Evolutionary conservation across 495 filamentous ascomycete species (phyloP), one percentile per base, ranked within the genome.

Genomic region (Tetracladium setigerum): DNA sequence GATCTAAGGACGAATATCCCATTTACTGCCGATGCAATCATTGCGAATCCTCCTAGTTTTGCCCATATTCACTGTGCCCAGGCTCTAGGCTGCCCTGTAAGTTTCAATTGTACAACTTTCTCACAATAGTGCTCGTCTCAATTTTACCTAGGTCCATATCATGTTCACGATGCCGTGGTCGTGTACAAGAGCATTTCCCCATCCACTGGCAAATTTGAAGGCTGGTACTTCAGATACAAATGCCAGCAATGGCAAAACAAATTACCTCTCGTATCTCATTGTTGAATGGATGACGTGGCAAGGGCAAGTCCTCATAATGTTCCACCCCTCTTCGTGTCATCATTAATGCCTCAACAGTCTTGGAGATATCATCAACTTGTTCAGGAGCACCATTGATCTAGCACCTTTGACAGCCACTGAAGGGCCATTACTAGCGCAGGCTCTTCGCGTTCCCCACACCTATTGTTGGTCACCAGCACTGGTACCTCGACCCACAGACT

Each of bases 31-130:
- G 76, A 84, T 53, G 77, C 70, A 12, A 82, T 84, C 38, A 81
- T 84, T 54, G 78, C 81, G 1, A 83, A 82, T 59, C 80, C 81
- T 2, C 77, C 77, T 2, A 77, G 71, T 46, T 81, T 84, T 60
- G 80, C 78, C 0, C 80, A 83, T 67, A 55, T 82, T 0, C 79
- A 82, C 55, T 79, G 74, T 53, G 80, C 78, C 0, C 70, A 83
- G 58, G 73, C 69, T 17, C 54, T 83, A 5, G 69, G 71, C 1
- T 70, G 83, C 24, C 80, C 81, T 7, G 54, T 83, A 9, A 80
- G 83, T 53, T 62, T 86, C 43, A 87, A 90, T 81, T 91, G 89
- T 63, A 90, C 86, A 69, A 77, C 61, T 55, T 91, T 80, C 89
- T 89, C 66, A 89, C 86, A 68, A 77, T 56, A 58, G 74, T 66